A percentile compares a stretch with the other conserved stretches of the same genome.
These are phyloP conservation scores for Gracilaria gracilis DNA, from an alignment of 23 red algal genomes.

Conservation along the genomic window DNA sequence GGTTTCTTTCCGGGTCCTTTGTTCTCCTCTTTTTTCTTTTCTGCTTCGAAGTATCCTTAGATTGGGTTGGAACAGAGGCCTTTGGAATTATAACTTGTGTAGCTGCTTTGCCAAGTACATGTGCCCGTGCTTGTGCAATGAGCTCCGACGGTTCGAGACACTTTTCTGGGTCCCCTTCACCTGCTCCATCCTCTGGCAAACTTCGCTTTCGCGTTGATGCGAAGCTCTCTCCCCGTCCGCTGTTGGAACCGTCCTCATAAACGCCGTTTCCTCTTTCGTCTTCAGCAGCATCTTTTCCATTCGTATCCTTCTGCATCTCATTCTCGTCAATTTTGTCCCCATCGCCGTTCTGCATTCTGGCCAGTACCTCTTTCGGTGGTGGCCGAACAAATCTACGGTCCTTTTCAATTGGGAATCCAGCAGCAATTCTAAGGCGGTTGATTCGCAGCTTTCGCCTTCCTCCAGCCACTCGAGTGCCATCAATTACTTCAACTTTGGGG, in stretches of 20 bases:
- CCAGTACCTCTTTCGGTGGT: not conserved
- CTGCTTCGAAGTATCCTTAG: not conserved
- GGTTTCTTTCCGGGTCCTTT: not conserved
- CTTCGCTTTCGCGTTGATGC: not conserved
- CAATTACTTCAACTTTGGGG: slow-evolving; percentile 22
- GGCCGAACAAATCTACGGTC: slow-evolving; percentile 57
- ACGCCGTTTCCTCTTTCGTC: not conserved
- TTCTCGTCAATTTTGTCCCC: not conserved
- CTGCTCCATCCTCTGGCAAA: too few relatives aligned
- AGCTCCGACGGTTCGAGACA: slow-evolving; percentile 9
- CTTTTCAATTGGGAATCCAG: slow-evolving; percentile 47
- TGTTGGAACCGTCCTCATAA: not conserved
- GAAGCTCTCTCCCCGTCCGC: not conserved
- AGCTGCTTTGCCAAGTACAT: not conserved
- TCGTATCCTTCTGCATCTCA: not conserved
- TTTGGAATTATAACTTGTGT: not conserved
- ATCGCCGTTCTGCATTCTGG: not conserved
- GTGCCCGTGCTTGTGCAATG: slow-evolving; percentile 25
- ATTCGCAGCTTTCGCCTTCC: slow-evolving; percentile 65
- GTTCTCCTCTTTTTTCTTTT: slow-evolving; percentile 7
- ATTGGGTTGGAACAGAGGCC: not conserved
- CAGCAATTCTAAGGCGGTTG: slow-evolving; percentile 51
- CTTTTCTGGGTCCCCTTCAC: not conserved
- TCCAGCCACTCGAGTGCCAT: slow-evolving; percentile 52
- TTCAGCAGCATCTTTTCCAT: not conserved